A percentile compares a stretch with the other conserved stretches of the same genome.
phyloP scores from a whole-genome alignment of 345 rosid species.

The Raphanus raphanistrum region DNA sequence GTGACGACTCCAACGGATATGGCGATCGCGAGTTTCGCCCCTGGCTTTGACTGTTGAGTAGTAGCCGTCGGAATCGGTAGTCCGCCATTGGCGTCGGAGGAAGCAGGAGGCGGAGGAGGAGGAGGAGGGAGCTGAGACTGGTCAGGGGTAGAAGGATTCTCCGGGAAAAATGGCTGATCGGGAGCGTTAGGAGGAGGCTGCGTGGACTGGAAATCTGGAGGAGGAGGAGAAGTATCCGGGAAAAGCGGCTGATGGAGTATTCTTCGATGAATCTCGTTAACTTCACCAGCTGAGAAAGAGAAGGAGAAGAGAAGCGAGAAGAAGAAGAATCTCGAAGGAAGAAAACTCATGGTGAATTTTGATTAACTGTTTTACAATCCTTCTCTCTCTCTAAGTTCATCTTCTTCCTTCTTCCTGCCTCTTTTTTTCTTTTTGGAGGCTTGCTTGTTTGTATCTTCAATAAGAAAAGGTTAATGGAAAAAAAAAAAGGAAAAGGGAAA shows the following conservation, averaged over 20 bases:
- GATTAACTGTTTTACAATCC: slow-evolving; percentile 38
- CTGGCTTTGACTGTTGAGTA: slow-evolving; percentile 70
- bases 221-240: slow-evolving; percentile 55
- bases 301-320: slow-evolving; percentile 1
- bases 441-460: slow-evolving; percentile 9
- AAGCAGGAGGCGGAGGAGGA: slow-evolving; percentile 17
- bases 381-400: slow-evolving; percentile 55
- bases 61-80: slow-evolving; percentile 66
- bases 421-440: slow-evolving; percentile 14
- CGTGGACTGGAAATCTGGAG: slow-evolving; percentile 42
- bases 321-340: slow-evolving; percentile 34
- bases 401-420: slow-evolving; percentile 26
- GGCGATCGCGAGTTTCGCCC: slow-evolving; percentile 77
- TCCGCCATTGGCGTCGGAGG: slow-evolving; percentile 53
- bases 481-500: neutral
- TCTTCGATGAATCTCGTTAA: slow-evolving; percentile 46
- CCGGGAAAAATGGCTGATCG: slow-evolving; percentile 91
- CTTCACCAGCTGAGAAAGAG: slow-evolving; percentile 9
- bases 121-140: slow-evolving; percentile 54
- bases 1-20: slow-evolving; percentile 92
- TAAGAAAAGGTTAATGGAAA: neutral
- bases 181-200: slow-evolving; percentile 66
- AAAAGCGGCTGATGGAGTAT: slow-evolving; percentile 87
- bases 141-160: slow-evolving; percentile 60
- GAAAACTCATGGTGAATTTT: slow-evolving; percentile 62